phyloP scores from a whole-genome alignment of 202 grass and related monocot genomes.

The Setaria viridis region DNA sequence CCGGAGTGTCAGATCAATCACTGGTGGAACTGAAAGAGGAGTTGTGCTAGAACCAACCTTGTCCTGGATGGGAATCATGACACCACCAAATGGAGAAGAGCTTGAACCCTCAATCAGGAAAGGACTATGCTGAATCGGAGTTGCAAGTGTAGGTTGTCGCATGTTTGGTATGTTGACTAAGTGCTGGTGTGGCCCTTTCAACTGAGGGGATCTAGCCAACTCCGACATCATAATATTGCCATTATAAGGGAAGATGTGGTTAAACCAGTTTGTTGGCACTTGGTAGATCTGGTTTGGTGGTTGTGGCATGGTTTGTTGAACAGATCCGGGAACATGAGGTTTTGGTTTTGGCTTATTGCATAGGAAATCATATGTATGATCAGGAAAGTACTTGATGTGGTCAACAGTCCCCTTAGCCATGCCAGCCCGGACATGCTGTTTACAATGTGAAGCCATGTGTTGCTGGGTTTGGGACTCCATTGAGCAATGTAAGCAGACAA shows the following conservation, averaged over 20 bases:
- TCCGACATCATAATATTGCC: neutral
- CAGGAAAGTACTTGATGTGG: constrained; percentile 37
- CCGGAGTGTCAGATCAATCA: constrained; percentile 6
- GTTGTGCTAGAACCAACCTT: neutral
- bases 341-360: neutral
- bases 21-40: neutral
- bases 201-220: neutral
- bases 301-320: neutral
- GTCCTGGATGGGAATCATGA: neutral
- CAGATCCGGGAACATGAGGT: neutral
- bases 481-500: constrained; percentile 26
- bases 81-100: neutral
- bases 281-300: neutral
- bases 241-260: neutral
- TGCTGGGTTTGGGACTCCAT: neutral
- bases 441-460: constrained; percentile 36
- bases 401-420: constrained; percentile 14
- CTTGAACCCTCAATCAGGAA: neutral
- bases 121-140: neutral
- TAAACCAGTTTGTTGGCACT: neutral
- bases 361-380: constrained; percentile 10
- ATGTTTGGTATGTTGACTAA: neutral
- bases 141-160: neutral
- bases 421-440: neutral
- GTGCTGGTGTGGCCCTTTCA: neutral